Evolutionary conservation across 2,329 filamentous ascomycete genomes (phyloP).

Genomic region (Alternaria infectoria): DNA sequence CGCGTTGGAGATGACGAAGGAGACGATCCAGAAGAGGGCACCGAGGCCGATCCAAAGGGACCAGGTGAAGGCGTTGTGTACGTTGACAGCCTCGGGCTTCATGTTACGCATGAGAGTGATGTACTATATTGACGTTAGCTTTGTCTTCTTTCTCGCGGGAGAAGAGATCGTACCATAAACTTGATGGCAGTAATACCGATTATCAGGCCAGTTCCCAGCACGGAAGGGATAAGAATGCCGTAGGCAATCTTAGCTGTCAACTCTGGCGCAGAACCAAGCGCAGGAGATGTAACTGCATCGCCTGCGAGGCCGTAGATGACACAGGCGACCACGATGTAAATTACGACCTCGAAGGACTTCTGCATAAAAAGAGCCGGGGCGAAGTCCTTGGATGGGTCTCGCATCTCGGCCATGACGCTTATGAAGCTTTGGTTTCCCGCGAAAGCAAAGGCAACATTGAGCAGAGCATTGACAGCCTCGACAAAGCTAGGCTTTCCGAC

Average conservation of each 20-base stretch:
- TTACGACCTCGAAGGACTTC: slow-evolving; percentile 62
- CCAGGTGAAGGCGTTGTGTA: slow-evolving; percentile 62
- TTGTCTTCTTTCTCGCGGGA: background rate
- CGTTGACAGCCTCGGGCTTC: slow-evolving; percentile 32
- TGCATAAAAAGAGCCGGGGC: slow-evolving; percentile 66
- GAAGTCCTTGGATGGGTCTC: slow-evolving; percentile 62
- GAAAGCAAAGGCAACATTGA: slow-evolving; percentile 75
- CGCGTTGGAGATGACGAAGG: slow-evolving; percentile 50
- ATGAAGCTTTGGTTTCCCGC: slow-evolving; percentile 71
- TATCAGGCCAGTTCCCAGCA: slow-evolving; percentile 73
- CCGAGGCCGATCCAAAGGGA: slow-evolving; percentile 68
- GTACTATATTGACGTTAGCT: slow-evolving; percentile 53
- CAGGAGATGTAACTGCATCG: slow-evolving; percentile 66
- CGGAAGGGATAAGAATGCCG: slow-evolving; percentile 71
- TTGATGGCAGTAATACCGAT: slow-evolving; percentile 71
- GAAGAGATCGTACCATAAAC: slow-evolving; percentile 53
- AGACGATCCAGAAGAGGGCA: slow-evolving; percentile 60
- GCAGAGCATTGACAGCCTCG: slow-evolving; percentile 33
- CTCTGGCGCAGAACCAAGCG: slow-evolving; percentile 66
- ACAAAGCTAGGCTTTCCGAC: slow-evolving; percentile 37
- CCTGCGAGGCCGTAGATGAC: slow-evolving; percentile 73
- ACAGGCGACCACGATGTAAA: slow-evolving; percentile 69
- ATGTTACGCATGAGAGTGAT: slow-evolving; percentile 62
- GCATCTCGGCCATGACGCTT: slow-evolving; percentile 69
- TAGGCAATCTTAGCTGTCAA: slow-evolving; percentile 69